Evolutionary conservation across 2,329 filamentous ascomycete genomes (phyloP).

Genomic region (Neopestalotiopsis sp.): DNA sequence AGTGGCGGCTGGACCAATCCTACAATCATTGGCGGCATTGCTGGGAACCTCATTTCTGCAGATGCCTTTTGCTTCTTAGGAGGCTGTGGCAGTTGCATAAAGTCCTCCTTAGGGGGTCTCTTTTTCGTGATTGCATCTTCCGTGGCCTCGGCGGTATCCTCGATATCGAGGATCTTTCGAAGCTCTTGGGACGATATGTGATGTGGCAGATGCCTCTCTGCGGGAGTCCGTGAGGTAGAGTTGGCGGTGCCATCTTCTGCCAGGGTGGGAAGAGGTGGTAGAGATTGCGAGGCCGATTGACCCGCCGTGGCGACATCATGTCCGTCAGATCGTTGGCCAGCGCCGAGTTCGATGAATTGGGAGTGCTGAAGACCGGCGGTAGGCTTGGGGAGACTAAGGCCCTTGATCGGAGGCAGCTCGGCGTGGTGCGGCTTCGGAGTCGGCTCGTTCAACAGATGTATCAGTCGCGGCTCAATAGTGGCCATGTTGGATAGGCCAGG

Average conservation of each 20-base stretch:
- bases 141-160: conserved; percentile 44
- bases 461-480: conserved; percentile 71
- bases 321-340: conserved; percentile 47
- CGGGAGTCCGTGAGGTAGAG: conserved; percentile 29
- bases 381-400: conserved; percentile 48
- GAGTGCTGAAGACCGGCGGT: conserved; percentile 46
- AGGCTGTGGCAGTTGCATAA: conserved; percentile 68
- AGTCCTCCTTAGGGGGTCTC: conserved; percentile 64
- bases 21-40: conserved; percentile 65
- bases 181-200: conserved; percentile 49
- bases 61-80: conserved; percentile 67
- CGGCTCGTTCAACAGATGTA: conserved; percentile 67
- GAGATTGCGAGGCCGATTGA: conserved; percentile 34
- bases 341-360: conserved; percentile 56
- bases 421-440: conserved; percentile 51
- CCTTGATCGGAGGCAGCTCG: conserved; percentile 62
- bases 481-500: conserved; percentile 55
- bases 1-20: conserved; percentile 68
- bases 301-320: conserved; percentile 30
- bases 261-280: conserved; percentile 33
- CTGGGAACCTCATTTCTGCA: conserved; percentile 60
- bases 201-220: conserved; percentile 32
- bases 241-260: conserved; percentile 31
- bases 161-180: conserved; percentile 48
- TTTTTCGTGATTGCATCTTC: conserved; percentile 61